phyloP scores from a whole-genome alignment of 768 basidiomycete genomes.

The Rhodotorula paludigena region DNA sequence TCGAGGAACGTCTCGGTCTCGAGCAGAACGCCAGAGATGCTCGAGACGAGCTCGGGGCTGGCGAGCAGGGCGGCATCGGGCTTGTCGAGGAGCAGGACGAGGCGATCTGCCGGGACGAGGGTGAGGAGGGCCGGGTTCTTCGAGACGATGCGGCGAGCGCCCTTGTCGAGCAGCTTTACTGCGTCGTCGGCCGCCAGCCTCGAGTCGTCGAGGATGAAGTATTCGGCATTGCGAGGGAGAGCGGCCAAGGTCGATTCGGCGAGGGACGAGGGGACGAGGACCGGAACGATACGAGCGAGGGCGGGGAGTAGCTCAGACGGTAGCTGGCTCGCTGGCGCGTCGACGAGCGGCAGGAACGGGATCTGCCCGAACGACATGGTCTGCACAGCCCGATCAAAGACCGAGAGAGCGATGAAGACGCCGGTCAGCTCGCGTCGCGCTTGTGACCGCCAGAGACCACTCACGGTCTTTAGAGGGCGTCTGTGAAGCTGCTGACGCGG shows the following conservation, averaged over 20 bases:
- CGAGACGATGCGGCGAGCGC: slow-evolving; percentile 74
- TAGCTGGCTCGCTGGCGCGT: slow-evolving; percentile 39
- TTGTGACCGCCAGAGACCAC: no score
- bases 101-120: slow-evolving; percentile 66
- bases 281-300: slow-evolving; percentile 69
- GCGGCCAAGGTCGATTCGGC: slow-evolving; percentile 40
- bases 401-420: background rate
- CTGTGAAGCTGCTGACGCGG: no score
- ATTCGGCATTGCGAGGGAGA: slow-evolving; percentile 47
- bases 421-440: background rate
- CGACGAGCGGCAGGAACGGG: slow-evolving; percentile 50
- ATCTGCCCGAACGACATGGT: slow-evolving; percentile 41
- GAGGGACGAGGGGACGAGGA: slow-evolving; percentile 55
- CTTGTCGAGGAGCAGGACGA: slow-evolving; percentile 71
- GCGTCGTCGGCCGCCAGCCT: slow-evolving; percentile 56
- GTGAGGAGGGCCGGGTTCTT: slow-evolving; percentile 55
- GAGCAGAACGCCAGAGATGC: slow-evolving; percentile 68
- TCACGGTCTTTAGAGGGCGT: no score
- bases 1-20: slow-evolving; percentile 59
- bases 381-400: background rate
- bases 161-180: slow-evolving; percentile 66
- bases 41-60: slow-evolving; percentile 50
- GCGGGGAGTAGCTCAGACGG: slow-evolving; percentile 53
- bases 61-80: slow-evolving; percentile 71
- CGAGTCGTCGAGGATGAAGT: slow-evolving; percentile 53